phyloP scores from a whole-genome alignment of 139 green algal genomes.

The Raphidocelis subcapitata region DNA sequence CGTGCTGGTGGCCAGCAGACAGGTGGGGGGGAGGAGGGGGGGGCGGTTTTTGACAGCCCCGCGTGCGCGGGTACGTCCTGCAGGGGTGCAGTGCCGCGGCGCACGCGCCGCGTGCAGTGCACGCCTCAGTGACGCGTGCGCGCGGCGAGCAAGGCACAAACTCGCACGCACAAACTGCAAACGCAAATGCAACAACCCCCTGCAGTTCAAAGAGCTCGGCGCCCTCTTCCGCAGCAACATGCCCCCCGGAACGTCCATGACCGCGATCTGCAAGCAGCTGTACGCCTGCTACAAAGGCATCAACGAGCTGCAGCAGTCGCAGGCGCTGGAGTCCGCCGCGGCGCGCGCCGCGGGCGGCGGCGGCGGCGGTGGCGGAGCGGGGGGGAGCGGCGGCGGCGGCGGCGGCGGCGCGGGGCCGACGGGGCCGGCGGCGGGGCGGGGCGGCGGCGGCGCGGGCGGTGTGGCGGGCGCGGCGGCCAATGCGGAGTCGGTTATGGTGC shows the following conservation, averaged over 20 bases:
- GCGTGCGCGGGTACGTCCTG: no score
- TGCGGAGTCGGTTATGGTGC: not conserved
- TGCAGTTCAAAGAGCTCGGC: constrained; percentile 92
- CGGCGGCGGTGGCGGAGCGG: not conserved
- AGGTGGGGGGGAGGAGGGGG: constrained; percentile 20
- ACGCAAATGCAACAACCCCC: constrained; percentile 44
- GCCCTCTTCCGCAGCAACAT: constrained; percentile 62
- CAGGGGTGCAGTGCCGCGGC: no score
- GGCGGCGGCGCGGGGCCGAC: not conserved
- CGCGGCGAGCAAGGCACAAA: no score
- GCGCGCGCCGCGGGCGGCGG: not conserved
- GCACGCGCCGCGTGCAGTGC: no score
- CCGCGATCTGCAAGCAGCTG: constrained; percentile 25
- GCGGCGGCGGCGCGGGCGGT: not conserved
- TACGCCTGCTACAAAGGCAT: not conserved
- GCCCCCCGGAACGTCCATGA: constrained; percentile 77
- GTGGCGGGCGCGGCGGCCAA: not conserved
- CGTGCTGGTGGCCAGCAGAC: constrained; percentile 84
- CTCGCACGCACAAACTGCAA: no score
- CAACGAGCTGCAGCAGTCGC: constrained; percentile 24
- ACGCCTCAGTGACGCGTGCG: no score
- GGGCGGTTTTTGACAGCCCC: no score
- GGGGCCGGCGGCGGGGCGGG: not conserved
- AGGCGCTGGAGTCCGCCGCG: constrained; percentile 27
- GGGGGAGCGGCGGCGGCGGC: no score